These are phyloP conservation scores for Oropetium thomaeum DNA, from an alignment of 176 grass and related monocot genomes.

Conservation along the genomic window DNA sequence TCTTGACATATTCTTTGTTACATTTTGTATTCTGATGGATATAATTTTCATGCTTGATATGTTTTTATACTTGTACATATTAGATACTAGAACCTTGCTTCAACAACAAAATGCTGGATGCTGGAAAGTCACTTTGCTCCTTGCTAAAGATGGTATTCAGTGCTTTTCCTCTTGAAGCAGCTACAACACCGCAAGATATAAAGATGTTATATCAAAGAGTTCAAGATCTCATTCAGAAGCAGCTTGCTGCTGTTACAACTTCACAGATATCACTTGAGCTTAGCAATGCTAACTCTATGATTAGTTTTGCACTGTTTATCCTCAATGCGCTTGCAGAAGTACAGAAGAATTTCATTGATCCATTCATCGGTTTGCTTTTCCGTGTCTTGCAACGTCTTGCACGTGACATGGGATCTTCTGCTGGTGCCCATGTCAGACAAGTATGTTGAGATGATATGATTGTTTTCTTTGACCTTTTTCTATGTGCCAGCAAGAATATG, in stretches of 20 bases:
- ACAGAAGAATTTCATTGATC: conserved; percentile 88
- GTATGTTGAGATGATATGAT: conserved; percentile 37
- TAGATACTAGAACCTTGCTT: conserved; percentile 98
- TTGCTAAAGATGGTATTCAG: conserved; percentile 95
- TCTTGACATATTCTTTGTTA: conserved; percentile 14
- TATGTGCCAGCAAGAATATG: not conserved
- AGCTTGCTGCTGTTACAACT: conserved; percentile 76
- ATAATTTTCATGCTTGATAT: conserved; percentile 25
- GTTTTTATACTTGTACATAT: not conserved
- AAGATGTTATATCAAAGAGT: conserved; percentile 79
- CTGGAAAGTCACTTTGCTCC: conserved; percentile 92
- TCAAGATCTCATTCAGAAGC: conserved; percentile 83
- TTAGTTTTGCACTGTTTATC: conserved; percentile 85
- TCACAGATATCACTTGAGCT: conserved; percentile 84
- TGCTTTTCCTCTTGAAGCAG: conserved; percentile 85
- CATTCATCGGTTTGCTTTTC: conserved; percentile 75
- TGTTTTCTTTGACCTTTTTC: conserved; percentile 18
- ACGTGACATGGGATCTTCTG: conserved; percentile 90
- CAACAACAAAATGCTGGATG: conserved; percentile 89
- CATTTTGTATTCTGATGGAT: not conserved
- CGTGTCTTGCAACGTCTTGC: conserved; percentile 87
- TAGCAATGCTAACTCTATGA: conserved; percentile 77
- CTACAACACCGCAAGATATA: conserved; percentile 82
- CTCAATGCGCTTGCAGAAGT: conserved; percentile 86
- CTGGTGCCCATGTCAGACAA: conserved; percentile 69